phyloP scores from a whole-genome alignment of 345 rosid genomes.

The Leavenworthia alabamica region DNA sequence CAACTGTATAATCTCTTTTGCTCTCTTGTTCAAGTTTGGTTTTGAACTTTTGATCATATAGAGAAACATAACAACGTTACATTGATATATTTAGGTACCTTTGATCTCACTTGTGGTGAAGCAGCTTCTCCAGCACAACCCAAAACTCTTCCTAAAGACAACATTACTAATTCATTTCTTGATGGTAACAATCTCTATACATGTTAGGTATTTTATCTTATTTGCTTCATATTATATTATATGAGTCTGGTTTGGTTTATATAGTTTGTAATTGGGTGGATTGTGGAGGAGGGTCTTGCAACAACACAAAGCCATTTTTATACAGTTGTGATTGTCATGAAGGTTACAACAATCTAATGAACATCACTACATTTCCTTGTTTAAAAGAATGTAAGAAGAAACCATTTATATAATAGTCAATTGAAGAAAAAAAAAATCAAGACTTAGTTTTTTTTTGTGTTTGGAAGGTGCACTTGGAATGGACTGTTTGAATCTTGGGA shows the following conservation, averaged over 20 bases:
- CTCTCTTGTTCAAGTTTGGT: too few relatives aligned
- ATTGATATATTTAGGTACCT: conserved; percentile 40
- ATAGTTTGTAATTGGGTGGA: conserved; percentile 64
- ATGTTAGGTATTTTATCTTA: not conserved
- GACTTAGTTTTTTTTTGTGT: not conserved
- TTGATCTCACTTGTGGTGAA: conserved; percentile 41
- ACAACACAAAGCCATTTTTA: conserved; percentile 37
- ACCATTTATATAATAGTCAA: not conserved
- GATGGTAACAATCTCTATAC: conserved; percentile 39
- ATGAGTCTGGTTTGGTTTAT: not conserved
- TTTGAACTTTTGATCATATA: not conserved
- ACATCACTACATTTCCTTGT: conserved; percentile 61
- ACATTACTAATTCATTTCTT: conserved; percentile 33
- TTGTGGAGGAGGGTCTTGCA: conserved; percentile 79
- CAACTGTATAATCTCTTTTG: conserved; percentile 43
- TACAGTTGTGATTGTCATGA: conserved; percentile 50
- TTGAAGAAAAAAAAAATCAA: not conserved
- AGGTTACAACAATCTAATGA: conserved; percentile 68
- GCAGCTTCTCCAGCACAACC: conserved; percentile 44
- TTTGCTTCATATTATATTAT: too few relatives aligned
- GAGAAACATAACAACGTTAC: not conserved
- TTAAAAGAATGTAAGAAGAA: conserved; percentile 53
- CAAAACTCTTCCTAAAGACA: conserved; percentile 22
- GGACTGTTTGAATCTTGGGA: too few relatives aligned
- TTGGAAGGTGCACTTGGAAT: conserved; percentile 67